Base-by-base conservation (phyloP, 164 flowering plant genomes). In the Kingdonia uniflora region DNA sequence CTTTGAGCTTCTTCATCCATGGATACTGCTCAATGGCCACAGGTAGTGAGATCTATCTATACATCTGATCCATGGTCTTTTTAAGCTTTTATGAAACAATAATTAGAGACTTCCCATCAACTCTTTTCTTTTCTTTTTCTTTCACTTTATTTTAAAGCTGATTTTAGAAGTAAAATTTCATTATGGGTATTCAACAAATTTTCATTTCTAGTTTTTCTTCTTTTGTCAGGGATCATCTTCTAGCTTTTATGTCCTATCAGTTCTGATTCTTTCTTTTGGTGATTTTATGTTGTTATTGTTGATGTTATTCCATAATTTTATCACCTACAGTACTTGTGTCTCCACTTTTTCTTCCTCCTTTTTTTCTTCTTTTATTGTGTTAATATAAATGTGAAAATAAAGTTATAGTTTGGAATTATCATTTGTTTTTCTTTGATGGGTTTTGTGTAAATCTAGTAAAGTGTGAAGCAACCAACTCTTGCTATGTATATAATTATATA, bases 11-110 rank as follows among this genome's bases (percentile, higher is more conserved):
- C 25, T 24, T 44, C 58, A 23, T 54, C 70, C 72, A 85, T 85
- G 94, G 84, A 85, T 59, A 76, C 88, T 50, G 82, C 84, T 67
- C 82, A 76, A 39, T 82, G 87, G 87, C 87, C 84, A 60, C 94
- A 85, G 86, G 88, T 81, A 78, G 22, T 54, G 23, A 63, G 53
- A 19, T 48, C 61, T 29, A 24, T 47, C 51, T 23, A 14, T 16
- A 4, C 26, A 17, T 2, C 43, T 33, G 41, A 38, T 26, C 41
- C 16, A 20, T 26, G 6, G 22, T 37, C 3, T 14, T 60, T 6
- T 0, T 56, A 13, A 21, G 6, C 50, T 58, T n/a, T 42, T 50
- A 1, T 35, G 19, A 42, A 37, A 33, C 41, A 19, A n/a, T 23
- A 11, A 41, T 16, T 40, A 44, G 41, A 5, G 16, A 33, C 16